Evolutionary conservation across 2,329 filamentous ascomycete species (phyloP).

Genomic region (Penicillium sp.): DNA sequence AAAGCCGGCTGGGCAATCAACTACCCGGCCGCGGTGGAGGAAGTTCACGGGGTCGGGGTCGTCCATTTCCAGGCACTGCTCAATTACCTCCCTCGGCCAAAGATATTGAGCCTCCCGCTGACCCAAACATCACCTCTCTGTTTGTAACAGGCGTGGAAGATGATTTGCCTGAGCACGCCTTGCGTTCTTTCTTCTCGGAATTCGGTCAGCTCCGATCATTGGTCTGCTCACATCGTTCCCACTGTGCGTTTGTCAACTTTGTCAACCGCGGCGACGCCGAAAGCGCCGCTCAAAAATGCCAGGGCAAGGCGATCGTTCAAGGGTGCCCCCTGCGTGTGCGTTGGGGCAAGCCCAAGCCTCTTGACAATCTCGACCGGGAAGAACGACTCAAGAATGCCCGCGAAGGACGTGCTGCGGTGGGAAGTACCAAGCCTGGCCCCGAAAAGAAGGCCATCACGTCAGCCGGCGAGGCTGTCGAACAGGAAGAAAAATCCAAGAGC

Average conservation of each 20-base stretch:
- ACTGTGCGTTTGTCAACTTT: slow-evolving; percentile 96
- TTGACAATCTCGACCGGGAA: slow-evolving; percentile 87
- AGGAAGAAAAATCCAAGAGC: slow-evolving; percentile 31
- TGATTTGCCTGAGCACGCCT: slow-evolving; percentile 84
- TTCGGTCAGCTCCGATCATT: slow-evolving; percentile 88
- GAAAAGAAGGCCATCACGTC: slow-evolving; percentile 31
- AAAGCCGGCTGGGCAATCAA: slow-evolving; percentile 41
- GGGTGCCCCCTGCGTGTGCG: slow-evolving; percentile 84
- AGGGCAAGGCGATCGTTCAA: slow-evolving; percentile 82
- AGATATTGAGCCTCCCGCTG: slow-evolving; percentile 78
- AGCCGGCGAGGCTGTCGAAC: slow-evolving; percentile 41
- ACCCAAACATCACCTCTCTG: slow-evolving; percentile 81
- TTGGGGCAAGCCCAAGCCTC: slow-evolving; percentile 87
- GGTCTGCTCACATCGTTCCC: slow-evolving; percentile 92
- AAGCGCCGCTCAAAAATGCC: slow-evolving; percentile 72
- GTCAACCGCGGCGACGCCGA: slow-evolving; percentile 79
- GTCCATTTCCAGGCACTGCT: slow-evolving; percentile 63
- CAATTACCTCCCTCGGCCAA: slow-evolving; percentile 73
- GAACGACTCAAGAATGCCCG: slow-evolving; percentile 73
- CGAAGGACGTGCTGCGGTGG: slow-evolving; percentile 62
- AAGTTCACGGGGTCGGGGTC: slow-evolving; percentile 41
- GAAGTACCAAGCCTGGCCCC: slow-evolving; percentile 37
- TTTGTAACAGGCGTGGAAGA: slow-evolving; percentile 96
- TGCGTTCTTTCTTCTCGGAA: slow-evolving; percentile 82
- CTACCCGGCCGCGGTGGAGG: slow-evolving; percentile 46